Conservation (phyloP, 1,284 basidiomycete species). For the Malassezia furfur region DNA sequence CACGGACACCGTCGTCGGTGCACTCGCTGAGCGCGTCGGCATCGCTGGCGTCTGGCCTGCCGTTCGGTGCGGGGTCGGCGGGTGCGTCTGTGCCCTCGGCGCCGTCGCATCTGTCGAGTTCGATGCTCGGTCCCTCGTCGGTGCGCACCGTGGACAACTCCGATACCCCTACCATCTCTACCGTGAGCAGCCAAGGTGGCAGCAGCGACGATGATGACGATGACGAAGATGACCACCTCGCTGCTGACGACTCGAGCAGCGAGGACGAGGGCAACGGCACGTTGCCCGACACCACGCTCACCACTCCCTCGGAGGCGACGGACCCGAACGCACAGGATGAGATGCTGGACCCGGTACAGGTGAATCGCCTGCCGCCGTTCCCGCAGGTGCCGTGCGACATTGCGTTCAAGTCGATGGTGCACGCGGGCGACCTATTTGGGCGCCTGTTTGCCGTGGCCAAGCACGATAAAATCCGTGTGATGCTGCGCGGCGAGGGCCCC, state of each 20-base stretch:
- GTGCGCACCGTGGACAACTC: neutral
- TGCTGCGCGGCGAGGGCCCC: neutral
- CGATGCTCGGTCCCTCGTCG: neutral
- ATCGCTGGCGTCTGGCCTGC: too few species aligned
- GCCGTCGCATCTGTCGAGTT: too few species aligned
- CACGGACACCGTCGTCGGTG: neutral
- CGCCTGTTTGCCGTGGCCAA: neutral
- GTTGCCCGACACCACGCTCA: neutral
- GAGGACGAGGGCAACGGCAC: neutral
- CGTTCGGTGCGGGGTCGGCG: too few species aligned
- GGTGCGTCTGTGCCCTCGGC: too few species aligned
- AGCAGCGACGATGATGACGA: slow-evolving; percentile 11
- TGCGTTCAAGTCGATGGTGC: neutral
- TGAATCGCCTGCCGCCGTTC: slow-evolving; percentile 12
- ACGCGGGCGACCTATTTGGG: slow-evolving; percentile 1
- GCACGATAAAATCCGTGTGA: slow-evolving; percentile 9
- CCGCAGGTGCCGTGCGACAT: slow-evolving; percentile 7
- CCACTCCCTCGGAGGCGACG: neutral
- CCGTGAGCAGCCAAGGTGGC: neutral
- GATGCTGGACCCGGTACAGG: slow-evolving; percentile 9
- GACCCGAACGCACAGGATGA: slow-evolving; percentile 1
- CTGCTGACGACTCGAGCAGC: neutral
- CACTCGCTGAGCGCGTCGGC: neutral
- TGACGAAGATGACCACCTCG: neutral
- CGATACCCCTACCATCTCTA: slow-evolving; percentile 1